phyloP scores from a whole-genome alignment of 106 monocot genomes.

The Allium fistulosum region DNA sequence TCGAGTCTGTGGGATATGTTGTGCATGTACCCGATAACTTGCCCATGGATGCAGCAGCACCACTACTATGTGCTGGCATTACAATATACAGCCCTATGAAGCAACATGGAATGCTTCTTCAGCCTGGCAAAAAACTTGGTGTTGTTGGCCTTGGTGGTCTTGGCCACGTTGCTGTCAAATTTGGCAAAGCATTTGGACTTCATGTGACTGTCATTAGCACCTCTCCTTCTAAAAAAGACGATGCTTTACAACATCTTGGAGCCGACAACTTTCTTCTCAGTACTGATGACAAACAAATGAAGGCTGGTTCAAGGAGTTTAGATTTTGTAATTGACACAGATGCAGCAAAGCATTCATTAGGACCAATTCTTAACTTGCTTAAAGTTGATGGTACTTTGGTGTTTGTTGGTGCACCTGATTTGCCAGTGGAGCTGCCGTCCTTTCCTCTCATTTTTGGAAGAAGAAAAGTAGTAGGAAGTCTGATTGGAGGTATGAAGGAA shows the following conservation, averaged over 20 bases:
- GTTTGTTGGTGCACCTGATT: constrained; percentile 55
- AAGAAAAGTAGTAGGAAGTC: constrained; percentile 53
- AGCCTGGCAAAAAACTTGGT: too few species aligned
- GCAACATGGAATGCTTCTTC: too few species aligned
- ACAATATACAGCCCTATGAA: too few species aligned
- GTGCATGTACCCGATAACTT: constrained; percentile 17
- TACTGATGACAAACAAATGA: constrained; percentile 7
- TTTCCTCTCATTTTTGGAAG: constrained; percentile 56
- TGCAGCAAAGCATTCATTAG: constrained; percentile 49
- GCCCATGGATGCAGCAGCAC: constrained; percentile 11
- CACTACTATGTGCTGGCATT: too few species aligned
- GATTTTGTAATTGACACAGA: constrained; percentile 70
- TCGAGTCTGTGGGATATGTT: too few species aligned
- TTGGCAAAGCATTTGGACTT: too few species aligned
- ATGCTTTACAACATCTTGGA: constrained; percentile 15
- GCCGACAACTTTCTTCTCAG: constrained; percentile 21
- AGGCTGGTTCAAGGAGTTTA: constrained; percentile 34
- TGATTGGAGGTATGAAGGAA: constrained; percentile 80
- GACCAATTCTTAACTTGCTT: constrained; percentile 54
- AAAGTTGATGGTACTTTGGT: constrained; percentile 54
- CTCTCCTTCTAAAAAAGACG: constrained; percentile 12
- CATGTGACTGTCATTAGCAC: constrained; percentile 28
- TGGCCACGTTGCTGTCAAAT: too few species aligned
- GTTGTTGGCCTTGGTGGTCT: too few species aligned
- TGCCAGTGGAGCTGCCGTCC: constrained; percentile 63